Evolutionary conservation across 352 stramenopile genomes (phyloP), one percentile per base, ranked within the genome.

Genomic region (Phytophthora fragariaefolia): DNA sequence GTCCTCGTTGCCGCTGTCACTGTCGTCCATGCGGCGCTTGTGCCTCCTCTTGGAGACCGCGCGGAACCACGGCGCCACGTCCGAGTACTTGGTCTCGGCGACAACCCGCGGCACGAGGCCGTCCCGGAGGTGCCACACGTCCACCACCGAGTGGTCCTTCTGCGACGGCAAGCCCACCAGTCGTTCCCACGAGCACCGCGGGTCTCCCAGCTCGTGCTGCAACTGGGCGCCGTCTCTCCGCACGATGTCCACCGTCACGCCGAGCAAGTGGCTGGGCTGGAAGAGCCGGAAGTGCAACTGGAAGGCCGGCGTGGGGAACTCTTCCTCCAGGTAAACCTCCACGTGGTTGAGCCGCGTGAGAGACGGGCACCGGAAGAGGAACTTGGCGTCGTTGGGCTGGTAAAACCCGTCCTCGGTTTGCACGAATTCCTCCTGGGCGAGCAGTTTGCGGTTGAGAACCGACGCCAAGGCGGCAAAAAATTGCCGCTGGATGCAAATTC

Each of bases 61-160:
- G 4, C 73, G 79, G 36, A 94, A 91, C 49, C 74, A 73, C 7
- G 85, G 82, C n/a, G 68, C 66, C n/a, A 91, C 79, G 40, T 89
- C 78, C 8, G 49, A 69, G 50, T 89, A 85, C 46, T 85, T 89
- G 32, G 82, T 92, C 24, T 91, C 80, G 0, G 83, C 72, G 27
- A 91, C 50, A 30, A 89, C 78, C 2, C 85, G 79, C 1, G 85
- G 71, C 9, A 79, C 75, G 6, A 94, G 49, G 2, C 55, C 55
- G 32, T 89, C 75, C 17, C 89, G 80, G 2, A 74, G 9, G 58
- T 94, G 85, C 85, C 85, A 94, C 1, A 94, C 85, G 38, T 94
- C 85, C 27, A 94, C 67, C 69, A 94, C 76, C 1, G 82, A 81
- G 43, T 89, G 81, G 42, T 94, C 80, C 1, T 72, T 63, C 1